Conservation (phyloP, 108 stramenopile genomes). For the Cyclotella atomus region DNA sequence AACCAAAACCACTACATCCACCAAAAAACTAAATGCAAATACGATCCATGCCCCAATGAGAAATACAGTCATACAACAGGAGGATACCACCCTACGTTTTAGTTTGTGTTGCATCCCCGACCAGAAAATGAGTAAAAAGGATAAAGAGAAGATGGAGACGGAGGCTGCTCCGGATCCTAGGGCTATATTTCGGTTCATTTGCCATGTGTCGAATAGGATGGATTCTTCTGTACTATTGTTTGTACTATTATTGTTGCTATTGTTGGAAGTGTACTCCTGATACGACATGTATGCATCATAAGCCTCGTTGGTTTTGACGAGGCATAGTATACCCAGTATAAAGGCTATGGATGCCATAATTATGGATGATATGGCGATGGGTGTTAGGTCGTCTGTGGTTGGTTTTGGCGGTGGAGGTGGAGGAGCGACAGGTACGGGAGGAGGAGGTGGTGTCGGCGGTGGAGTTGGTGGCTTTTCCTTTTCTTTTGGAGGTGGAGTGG, state of each 20-base stretch:
- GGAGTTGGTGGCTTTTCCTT: not conserved
- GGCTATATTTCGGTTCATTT: conserved; percentile 16
- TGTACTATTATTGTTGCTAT: not conserved
- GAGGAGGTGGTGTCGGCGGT: not conserved
- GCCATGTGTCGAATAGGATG: conserved; percentile 6
- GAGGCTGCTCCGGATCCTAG: conserved; percentile 18
- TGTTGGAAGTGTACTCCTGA: not conserved
- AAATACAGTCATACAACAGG: conserved; percentile 21
- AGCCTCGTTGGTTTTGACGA: not conserved
- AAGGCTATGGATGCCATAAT: conserved; percentile 5
- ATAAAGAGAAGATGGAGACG: conserved; percentile 7
- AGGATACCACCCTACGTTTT: not conserved
- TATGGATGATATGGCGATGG: conserved; percentile 2
- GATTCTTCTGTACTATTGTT: too few relatives aligned
- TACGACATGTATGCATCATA: conserved; percentile 4
- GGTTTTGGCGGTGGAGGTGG: not conserved
- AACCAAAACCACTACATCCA: conserved; percentile 26
- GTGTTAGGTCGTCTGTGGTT: not conserved
- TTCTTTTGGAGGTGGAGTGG: not conserved
- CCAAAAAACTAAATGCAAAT: conserved; percentile 20
- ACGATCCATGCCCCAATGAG: conserved; percentile 24
- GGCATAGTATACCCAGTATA: not conserved
- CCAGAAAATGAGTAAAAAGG: conserved; percentile 22
- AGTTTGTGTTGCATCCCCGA: conserved; percentile 29
- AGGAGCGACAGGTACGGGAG: not conserved